Percentiles rank a stretch among this genome's conserved stretches.
phyloP scores from a whole-genome alignment of 305 asterid species.

The Nicotiana rustica region DNA sequence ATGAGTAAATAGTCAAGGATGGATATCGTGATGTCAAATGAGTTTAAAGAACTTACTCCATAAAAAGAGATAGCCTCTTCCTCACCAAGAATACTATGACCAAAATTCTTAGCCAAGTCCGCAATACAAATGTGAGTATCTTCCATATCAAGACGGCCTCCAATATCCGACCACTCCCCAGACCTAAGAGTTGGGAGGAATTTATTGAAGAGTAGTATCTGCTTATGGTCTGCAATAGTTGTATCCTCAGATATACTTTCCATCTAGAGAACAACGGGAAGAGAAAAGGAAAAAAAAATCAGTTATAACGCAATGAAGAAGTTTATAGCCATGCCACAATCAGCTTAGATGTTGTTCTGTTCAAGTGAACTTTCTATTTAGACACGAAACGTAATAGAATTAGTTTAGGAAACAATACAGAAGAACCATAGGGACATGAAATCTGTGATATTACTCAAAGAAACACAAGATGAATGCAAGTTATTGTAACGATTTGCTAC shows the following conservation, averaged over 20 bases:
- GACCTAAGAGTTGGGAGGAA: slow-evolving; percentile 76
- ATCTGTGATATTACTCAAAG: neutral
- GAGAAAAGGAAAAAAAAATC: neutral
- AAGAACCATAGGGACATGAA: neutral
- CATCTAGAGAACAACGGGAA: slow-evolving; percentile 51
- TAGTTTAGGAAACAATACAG: neutral
- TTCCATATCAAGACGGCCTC: slow-evolving; percentile 78
- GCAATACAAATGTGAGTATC: slow-evolving; percentile 88
- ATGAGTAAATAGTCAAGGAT: neutral
- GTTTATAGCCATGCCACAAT: neutral
- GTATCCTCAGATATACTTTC: slow-evolving; percentile 81
- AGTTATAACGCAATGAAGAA: neutral
- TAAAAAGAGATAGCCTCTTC: slow-evolving; percentile 88
- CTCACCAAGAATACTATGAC: slow-evolving; percentile 51
- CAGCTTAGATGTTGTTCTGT: slow-evolving; percentile 16
- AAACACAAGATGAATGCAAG: neutral
- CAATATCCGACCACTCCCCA: slow-evolving; percentile 87
- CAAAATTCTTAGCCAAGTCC: slow-evolving; percentile 70
- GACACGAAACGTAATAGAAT: neutral
- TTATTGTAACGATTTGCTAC: neutral
- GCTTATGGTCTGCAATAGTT: slow-evolving; percentile 50
- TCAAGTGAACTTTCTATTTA: neutral
- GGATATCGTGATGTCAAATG: neutral
- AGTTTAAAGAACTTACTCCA: slow-evolving; percentile 77
- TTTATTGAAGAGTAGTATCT: slow-evolving; percentile 42